These are phyloP conservation scores for Cryptosporidium bovis DNA, from an alignment of 169 alveolate genomes.

Conservation along the genomic window DNA sequence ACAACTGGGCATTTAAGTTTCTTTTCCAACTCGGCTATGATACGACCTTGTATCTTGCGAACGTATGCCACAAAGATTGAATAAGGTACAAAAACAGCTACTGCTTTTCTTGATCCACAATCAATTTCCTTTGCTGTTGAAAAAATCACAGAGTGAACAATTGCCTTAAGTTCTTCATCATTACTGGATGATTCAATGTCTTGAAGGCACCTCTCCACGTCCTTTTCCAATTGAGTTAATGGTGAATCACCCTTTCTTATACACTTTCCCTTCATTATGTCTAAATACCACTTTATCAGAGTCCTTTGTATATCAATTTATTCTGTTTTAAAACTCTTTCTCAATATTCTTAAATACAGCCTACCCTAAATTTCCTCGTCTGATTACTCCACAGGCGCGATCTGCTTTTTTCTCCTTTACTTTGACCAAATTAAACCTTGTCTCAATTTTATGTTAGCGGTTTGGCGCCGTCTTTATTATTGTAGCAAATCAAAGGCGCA, in stretches of 20 bases:
- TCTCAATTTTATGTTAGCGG: not conserved
- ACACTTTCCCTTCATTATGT: slow-evolving; percentile 58
- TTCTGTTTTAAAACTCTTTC: not conserved
- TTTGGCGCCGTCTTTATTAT: slow-evolving; percentile 37
- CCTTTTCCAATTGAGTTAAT: slow-evolving; percentile 81
- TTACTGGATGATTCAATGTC: slow-evolving; percentile 85
- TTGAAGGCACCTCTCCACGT: slow-evolving; percentile 86
- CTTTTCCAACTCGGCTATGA: slow-evolving; percentile 92
- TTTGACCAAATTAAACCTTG: slow-evolving; percentile 6
- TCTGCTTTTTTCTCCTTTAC: not conserved
- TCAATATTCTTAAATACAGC: not conserved
- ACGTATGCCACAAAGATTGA: slow-evolving; percentile 86
- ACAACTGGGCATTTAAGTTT: slow-evolving; percentile 94
- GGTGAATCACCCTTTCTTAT: slow-evolving; percentile 49
- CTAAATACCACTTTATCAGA: not conserved
- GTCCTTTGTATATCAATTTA: not conserved
- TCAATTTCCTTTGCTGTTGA: slow-evolving; percentile 86
- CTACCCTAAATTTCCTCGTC: not conserved
- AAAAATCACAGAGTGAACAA: slow-evolving; percentile 83
- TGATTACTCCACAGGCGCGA: slow-evolving; percentile 21
- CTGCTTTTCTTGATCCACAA: slow-evolving; percentile 88
- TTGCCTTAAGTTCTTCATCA: slow-evolving; percentile 86
- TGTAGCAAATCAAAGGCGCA: no score
- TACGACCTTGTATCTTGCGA: slow-evolving; percentile 89
- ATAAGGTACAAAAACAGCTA: slow-evolving; percentile 89